A percentile compares a stretch with the other conserved stretches of the same genome.
phyloP scores from a whole-genome alignment of 2,329 filamentous ascomycete species.

The Aspergillus novoparasiticus region DNA sequence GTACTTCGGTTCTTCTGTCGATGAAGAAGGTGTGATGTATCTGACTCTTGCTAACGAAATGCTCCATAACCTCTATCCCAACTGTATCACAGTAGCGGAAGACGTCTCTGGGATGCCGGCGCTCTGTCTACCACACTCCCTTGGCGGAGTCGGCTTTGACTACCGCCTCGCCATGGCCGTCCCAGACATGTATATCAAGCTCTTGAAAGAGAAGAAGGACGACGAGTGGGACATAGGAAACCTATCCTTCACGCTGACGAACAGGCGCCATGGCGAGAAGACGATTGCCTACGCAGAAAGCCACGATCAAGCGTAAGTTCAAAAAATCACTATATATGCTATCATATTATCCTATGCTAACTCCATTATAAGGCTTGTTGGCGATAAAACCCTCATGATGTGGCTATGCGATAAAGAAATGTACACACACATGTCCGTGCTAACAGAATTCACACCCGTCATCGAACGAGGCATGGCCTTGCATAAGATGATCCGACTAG shows the following conservation, averaged over 20 bases:
- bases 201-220: constrained; percentile 89
- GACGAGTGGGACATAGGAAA: constrained; percentile 87
- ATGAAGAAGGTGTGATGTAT: constrained; percentile 92
- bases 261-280: constrained; percentile 93
- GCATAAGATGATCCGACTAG: constrained; percentile 95
- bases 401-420: constrained; percentile 96
- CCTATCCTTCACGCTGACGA: constrained; percentile 85
- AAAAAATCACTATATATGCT: background rate
- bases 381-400: constrained; percentile 96
- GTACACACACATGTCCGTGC: constrained; percentile 94
- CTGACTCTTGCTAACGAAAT: constrained; percentile 96
- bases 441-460: constrained; percentile 80
- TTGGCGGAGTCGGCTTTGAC: constrained; percentile 94
- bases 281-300: constrained; percentile 97
- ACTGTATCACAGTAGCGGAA: constrained; percentile 88
- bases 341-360: constrained; percentile 3
- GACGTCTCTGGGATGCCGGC: constrained; percentile 99
- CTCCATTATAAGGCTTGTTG: constrained; percentile 68
- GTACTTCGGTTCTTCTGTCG: constrained; percentile 87
- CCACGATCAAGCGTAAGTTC: constrained; percentile 90
- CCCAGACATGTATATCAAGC: constrained; percentile 99
- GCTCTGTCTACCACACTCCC: constrained; percentile 79
- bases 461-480: constrained; percentile 90
- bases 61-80: constrained; percentile 86
- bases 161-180: constrained; percentile 97